Percentiles rank a stretch among this genome's conserved stretches.
phyloP scores from a whole-genome alignment of 208 protist genomes.

The Leishmania guyanensis region DNA sequence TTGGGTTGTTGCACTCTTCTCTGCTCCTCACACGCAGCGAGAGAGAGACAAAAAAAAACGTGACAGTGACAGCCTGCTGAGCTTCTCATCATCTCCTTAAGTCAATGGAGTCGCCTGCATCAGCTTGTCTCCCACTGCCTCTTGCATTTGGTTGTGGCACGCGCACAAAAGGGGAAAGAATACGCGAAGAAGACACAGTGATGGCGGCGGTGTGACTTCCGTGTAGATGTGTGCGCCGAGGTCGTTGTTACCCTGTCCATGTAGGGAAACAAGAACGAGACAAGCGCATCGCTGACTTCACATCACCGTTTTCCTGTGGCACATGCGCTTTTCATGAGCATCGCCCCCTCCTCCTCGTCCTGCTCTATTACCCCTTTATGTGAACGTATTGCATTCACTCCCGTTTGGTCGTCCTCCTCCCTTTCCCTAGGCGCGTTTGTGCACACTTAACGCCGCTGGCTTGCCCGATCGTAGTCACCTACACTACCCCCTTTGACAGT shows the following conservation, averaged over 20 bases:
- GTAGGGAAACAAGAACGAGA: background rate
- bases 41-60: background rate
- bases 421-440: background rate
- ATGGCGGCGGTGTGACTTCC: background rate
- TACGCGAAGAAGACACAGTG: background rate
- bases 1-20: background rate
- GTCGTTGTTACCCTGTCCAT: background rate
- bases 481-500: background rate
- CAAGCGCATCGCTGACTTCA: background rate
- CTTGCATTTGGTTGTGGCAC: background rate
- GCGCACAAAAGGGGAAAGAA: background rate
- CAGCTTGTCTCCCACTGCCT: background rate
- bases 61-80: background rate
- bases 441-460: background rate
- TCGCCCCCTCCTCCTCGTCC: background rate
- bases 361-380: background rate
- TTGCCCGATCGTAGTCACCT: background rate
- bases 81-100: background rate
- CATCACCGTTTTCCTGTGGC: background rate
- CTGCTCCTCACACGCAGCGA: background rate
- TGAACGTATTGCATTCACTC: background rate
- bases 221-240: background rate
- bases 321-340: background rate
- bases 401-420: background rate
- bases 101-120: background rate